Evolutionary conservation across 1,139 yeast species (phyloP), one percentile per base, ranked within the genome.

Genomic region (Blastobotrys petasosporus): DNA sequence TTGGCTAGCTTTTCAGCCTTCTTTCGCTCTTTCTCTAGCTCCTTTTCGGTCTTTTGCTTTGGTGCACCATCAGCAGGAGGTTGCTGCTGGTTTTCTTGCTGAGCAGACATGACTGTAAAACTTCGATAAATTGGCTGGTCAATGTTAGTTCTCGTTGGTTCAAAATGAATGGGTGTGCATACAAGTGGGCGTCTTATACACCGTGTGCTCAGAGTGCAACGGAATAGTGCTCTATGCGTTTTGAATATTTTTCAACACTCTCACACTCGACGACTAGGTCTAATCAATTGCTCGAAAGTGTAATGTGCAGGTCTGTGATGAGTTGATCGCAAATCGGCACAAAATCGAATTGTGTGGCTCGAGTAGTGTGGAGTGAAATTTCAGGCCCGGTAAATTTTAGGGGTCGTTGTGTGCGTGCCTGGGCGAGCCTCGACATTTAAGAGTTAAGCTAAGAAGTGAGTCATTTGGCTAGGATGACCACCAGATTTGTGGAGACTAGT

Each of bases 1-100:
- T 90, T 92, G 62, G 97, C 95, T 62, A 88, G 71, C 67, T 92
- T 92, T 71, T 92, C 98, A 45, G 97, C 97, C 77, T 90, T 90
- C 74, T 90, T 90, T 62, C 83, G 80, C 70, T 92, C 98, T 65
- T 88, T 90, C 67, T 90, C 97, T 48, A 90, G 61, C 63, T 63
- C 73, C 54, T 66, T 68, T 48, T 63, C 69, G 37, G 73, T 68
- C 55, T 70, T 70, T 46, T 50, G 65, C 56, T 69, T 68, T 48
- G 51, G 53, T 5, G 61, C 57, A 34, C 55, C 53, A 5, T 41
- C 52, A 13, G 45, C 54, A 37, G 51, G 48, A 13, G 45, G 34
- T 38, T 20, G 49, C 43, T 23, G 46, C 39, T 32, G 44, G 12
- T 32, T 45, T 32, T 42, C 44, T 37, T 36, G 49, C 34, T 37